These are phyloP conservation scores for Linnemannia schmuckeri DNA, from an alignment of 192 early-diverging fungal genomes.

Conservation along the genomic window DNA sequence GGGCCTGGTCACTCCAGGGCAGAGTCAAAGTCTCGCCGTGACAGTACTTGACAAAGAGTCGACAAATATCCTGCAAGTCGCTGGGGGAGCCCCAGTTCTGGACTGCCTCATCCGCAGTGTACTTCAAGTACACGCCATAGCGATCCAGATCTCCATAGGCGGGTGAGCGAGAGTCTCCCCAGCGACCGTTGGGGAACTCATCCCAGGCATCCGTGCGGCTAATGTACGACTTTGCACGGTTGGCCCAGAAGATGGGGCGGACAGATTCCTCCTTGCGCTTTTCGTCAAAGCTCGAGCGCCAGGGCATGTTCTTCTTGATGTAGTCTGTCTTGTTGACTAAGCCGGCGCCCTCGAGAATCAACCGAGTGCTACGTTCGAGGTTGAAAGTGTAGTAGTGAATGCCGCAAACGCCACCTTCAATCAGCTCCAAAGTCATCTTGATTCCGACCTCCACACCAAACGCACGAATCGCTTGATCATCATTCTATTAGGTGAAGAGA, in stretches of 20 bases:
- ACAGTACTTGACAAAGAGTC: conserved; percentile 86
- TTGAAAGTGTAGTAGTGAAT: conserved; percentile 99
- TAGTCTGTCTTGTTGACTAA: conserved; percentile 74
- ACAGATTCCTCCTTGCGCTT: conserved; percentile 96
- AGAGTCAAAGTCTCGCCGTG: conserved; percentile 76
- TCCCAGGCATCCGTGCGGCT: conserved; percentile 94
- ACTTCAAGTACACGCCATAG: conserved; percentile 85
- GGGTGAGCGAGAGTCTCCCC: conserved; percentile 97
- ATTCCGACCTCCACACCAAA: conserved; percentile 89
- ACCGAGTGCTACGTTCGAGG: conserved; percentile 87
- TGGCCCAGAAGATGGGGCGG: conserved; percentile 98
- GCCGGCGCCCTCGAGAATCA: conserved; percentile 89
- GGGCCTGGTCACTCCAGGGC: conserved; percentile 90
- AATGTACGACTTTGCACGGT: conserved; percentile 93
- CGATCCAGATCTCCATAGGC: conserved; percentile 86
- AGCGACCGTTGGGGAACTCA: conserved; percentile 98
- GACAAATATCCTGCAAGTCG: conserved; percentile 73
- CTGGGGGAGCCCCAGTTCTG: conserved; percentile 84
- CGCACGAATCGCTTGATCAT: conserved; percentile 96
- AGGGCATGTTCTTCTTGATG: conserved; percentile 59
- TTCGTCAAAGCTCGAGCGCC: conserved; percentile 77
- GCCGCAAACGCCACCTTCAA: conserved; percentile 77
- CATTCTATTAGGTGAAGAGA: conserved; percentile 59
- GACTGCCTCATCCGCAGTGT: conserved; percentile 74
- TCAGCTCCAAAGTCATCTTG: conserved; percentile 84